These are phyloP conservation scores for Xylaria intraflava DNA, from an alignment of 495 filamentous ascomycete genomes.

Conservation along the genomic window DNA sequence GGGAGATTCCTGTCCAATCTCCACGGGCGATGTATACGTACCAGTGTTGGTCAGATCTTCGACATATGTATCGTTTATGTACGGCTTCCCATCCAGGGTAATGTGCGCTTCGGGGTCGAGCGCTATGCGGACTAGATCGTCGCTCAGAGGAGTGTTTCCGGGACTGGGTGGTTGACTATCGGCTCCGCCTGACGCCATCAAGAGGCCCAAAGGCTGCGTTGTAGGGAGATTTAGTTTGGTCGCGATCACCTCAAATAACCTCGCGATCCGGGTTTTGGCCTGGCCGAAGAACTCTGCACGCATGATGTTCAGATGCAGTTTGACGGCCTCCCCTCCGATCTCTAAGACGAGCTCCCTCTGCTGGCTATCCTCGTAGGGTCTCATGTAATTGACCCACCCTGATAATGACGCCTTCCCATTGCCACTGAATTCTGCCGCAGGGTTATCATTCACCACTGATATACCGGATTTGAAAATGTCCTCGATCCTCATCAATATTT, in stretches of 20 bases:
- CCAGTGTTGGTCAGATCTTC: slow-evolving; percentile 27
- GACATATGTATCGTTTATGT: slow-evolving; percentile 19
- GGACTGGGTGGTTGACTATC: slow-evolving; percentile 54
- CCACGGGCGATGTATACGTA: slow-evolving; percentile 28
- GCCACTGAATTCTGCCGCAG: slow-evolving; percentile 13
- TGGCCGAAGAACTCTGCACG: slow-evolving; percentile 67
- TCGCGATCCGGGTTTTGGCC: slow-evolving; percentile 59
- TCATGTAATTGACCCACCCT: slow-evolving; percentile 69
- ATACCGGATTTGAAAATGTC: slow-evolving; percentile 83
- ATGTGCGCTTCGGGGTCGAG: slow-evolving; percentile 64
- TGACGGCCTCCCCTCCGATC: slow-evolving; percentile 61
- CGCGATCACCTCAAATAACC: slow-evolving; percentile 70
- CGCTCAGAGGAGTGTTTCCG: slow-evolving; percentile 62
- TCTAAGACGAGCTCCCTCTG: slow-evolving; percentile 73
- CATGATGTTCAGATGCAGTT: slow-evolving; percentile 48
- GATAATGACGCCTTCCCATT: slow-evolving; percentile 28
- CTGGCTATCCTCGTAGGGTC: slow-evolving; percentile 73
- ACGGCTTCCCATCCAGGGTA: slow-evolving; percentile 58
- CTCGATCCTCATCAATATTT: slow-evolving; percentile 77
- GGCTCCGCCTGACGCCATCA: slow-evolving; percentile 53
- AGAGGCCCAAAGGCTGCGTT: slow-evolving; percentile 59
- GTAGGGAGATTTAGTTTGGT: slow-evolving; percentile 70
- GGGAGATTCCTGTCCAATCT: slow-evolving; percentile 31
- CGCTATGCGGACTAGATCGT: slow-evolving; percentile 62
- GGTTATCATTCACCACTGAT: slow-evolving; percentile 48